Evolutionary conservation across 106 monocot species (phyloP), one percentile per base, ranked within the genome.

Genomic region (Xerophyta viscosa): DNA sequence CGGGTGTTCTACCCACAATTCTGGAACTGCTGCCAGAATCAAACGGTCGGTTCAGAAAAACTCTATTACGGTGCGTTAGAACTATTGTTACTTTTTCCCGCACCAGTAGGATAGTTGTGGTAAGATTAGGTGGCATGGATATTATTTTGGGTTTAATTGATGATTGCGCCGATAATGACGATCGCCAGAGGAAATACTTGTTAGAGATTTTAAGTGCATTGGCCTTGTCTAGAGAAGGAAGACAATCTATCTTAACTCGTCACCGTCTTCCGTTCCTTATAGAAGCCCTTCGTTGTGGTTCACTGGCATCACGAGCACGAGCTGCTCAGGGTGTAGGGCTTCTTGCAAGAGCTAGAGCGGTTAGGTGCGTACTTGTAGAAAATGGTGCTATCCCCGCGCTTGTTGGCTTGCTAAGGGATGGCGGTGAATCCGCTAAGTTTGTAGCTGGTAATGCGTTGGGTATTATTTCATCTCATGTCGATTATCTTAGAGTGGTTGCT

Each of bases 401-500:
- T 10, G 25, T 73, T 20, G 56, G 50, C 3, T 65, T 79, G 45
- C 4, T 79, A 4, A 22, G 56, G 20, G 65, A 69, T 11, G 61
- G 73, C 7, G 64, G 68, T 50, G 24, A 20, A 27, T 30, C 59
- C 4, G 45, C 41, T 31, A 68, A 33, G 55, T 24, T 79, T 8
- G 52, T 51, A 8, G 72, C 79, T 5, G 65, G 54, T 24, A 79
- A 79, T 69, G 73, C 73, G 22, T 67, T 79, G 28, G 79, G 79
- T 20, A 47, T 73, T 37, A 61, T 73, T 26, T 69, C 65, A 20
- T 69, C 79, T 14, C 65, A 79, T 46, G 69, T 73, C 0, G 69
- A 65, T 28, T 61, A 61, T 55, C 37, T 73, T 11, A 43, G 51
- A 23, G 24, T 20, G n/a, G 49, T 58, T 2, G 73, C 55, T 36